phyloP scores from a whole-genome alignment of 768 basidiomycete species.

The Sarcodon sp. region DNA sequence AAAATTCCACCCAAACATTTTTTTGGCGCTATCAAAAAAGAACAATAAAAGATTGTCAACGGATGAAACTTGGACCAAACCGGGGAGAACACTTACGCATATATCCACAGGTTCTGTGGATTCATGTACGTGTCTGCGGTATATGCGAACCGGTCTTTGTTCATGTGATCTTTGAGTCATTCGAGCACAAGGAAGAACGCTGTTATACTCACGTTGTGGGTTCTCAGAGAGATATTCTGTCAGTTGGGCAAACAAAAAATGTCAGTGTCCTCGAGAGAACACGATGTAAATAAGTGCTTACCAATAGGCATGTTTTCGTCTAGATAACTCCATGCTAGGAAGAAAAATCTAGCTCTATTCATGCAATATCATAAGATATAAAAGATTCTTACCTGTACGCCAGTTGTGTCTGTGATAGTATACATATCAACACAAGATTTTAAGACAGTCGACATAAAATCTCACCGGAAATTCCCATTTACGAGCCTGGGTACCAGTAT shows the following conservation, averaged over 20 bases:
- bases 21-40: too few species aligned
- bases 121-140: slow-evolving; percentile 52
- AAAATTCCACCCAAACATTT: too few species aligned
- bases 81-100: slow-evolving; percentile 24
- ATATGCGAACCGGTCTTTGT: slow-evolving; percentile 43
- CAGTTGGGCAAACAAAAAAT: not conserved
- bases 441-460: slow-evolving; percentile 16
- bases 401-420: slow-evolving; percentile 18
- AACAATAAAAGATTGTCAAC: too few species aligned
- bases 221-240: slow-evolving; percentile 18
- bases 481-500: slow-evolving; percentile 13
- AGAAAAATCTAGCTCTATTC: not conserved
- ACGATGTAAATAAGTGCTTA: slow-evolving; percentile 4
- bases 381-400: slow-evolving; percentile 18
- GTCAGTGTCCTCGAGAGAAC: not conserved
- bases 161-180: not conserved
- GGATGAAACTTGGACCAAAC: too few species aligned
- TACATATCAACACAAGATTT: slow-evolving; percentile 20
- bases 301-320: slow-evolving; percentile 19
- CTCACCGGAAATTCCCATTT: slow-evolving; percentile 28
- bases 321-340: slow-evolving; percentile 18
- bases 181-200: not conserved
- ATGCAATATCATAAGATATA: slow-evolving; percentile 7
- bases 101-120: slow-evolving; percentile 45
- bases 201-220: slow-evolving; percentile 12